Evolutionary conservation across 768 basidiomycete genomes (phyloP).

Genomic region (Saitozyma sp.): DNA sequence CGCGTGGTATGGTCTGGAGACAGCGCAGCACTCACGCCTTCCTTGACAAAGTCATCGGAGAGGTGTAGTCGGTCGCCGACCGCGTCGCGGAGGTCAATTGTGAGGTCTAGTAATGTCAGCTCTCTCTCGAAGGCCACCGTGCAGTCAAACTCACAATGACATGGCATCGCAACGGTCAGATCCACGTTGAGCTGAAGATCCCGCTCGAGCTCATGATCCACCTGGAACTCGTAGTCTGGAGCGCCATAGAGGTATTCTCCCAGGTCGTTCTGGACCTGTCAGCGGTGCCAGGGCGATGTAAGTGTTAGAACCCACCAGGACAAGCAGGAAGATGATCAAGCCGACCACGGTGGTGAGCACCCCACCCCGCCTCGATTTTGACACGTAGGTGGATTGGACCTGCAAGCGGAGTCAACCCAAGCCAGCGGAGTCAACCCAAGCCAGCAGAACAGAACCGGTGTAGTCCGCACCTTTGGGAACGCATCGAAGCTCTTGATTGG

Average conservation of each 20-base stretch:
- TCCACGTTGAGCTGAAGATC: constrained; percentile 87
- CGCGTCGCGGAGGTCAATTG: constrained; percentile 85
- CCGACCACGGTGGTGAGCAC: constrained; percentile 46
- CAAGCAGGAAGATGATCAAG: constrained; percentile 45
- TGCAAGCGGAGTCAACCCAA: constrained; percentile 5
- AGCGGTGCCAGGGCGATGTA: not conserved
- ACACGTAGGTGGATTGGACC: constrained; percentile 50
- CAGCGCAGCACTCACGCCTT: constrained; percentile 64
- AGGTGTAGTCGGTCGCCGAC: constrained; percentile 90
- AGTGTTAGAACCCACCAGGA: constrained; percentile 27
- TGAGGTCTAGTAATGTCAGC: constrained; percentile 61
- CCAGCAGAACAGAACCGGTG: too few relatives aligned
- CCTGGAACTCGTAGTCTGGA: constrained; percentile 83
- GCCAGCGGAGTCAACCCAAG: not conserved
- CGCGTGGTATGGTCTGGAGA: not conserved
- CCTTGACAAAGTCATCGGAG: constrained; percentile 73
- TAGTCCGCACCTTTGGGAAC: constrained; percentile 46
- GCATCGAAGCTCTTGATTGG: constrained; percentile 52
- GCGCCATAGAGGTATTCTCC: constrained; percentile 92
- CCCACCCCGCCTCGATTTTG: constrained; percentile 41
- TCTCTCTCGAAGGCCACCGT: too few relatives aligned
- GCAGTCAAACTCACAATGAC: constrained; percentile 67
- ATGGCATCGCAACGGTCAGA: constrained; percentile 88
- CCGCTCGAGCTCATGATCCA: constrained; percentile 63
- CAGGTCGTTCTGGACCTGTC: constrained; percentile 64